phyloP scores from a whole-genome alignment of 371 early-diverging fungal species.

The Chytridiales sp. region DNA sequence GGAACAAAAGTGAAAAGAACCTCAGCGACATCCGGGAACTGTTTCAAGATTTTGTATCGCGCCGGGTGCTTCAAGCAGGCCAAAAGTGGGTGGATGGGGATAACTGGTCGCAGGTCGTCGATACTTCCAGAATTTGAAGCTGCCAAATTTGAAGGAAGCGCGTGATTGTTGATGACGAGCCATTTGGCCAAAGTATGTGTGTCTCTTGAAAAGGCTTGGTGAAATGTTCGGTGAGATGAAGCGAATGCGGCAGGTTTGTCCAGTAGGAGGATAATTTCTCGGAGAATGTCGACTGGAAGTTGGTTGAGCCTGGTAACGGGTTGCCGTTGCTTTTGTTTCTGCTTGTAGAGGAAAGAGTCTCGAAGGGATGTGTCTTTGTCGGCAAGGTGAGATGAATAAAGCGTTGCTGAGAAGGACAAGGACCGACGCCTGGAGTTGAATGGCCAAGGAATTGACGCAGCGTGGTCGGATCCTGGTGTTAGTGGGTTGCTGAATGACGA shows the following conservation, averaged over 20 bases:
- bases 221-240: slow-evolving; percentile 1
- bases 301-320: background rate
- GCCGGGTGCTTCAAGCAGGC: slow-evolving; percentile 25
- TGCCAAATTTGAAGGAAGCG: slow-evolving; percentile 6
- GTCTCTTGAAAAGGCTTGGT: slow-evolving; percentile 12
- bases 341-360: too few relatives aligned
- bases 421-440: too few relatives aligned
- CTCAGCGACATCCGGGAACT: slow-evolving; percentile 15
- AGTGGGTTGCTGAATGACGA: too few relatives aligned
- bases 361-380: too few relatives aligned
- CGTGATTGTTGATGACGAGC: slow-evolving; percentile 26
- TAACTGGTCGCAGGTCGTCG: slow-evolving; percentile 13
- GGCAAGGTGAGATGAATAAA: too few relatives aligned
- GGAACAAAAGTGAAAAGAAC: slow-evolving; percentile 16
- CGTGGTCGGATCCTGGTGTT: too few relatives aligned
- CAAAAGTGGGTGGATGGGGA: slow-evolving; percentile 26
- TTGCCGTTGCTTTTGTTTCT: too few relatives aligned
- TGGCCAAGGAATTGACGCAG: too few relatives aligned
- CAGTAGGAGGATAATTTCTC: slow-evolving; percentile 13
- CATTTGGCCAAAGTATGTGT: slow-evolving; percentile 19
- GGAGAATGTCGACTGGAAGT: slow-evolving; percentile 20
- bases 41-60: slow-evolving; percentile 8
- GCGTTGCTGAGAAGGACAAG: too few relatives aligned
- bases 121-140: slow-evolving; percentile 1
- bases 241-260: slow-evolving; percentile 7